phyloP scores from a whole-genome alignment of 75 land plant genomes.

The Pinus albicaulis region DNA sequence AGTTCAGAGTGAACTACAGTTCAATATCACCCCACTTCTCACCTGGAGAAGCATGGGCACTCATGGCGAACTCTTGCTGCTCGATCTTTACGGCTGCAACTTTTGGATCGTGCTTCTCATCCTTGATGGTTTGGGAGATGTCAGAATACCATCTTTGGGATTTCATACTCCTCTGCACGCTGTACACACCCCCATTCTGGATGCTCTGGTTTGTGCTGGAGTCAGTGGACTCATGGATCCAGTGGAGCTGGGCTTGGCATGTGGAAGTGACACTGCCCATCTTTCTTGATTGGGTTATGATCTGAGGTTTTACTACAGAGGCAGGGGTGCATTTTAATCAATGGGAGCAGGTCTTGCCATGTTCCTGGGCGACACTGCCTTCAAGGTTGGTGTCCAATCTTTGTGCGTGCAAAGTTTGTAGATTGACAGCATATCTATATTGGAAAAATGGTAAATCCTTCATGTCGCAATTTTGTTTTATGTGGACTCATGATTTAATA shows the following conservation, averaged over 20 bases:
- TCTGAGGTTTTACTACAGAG: constrained; percentile 87
- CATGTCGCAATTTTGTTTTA: too few species aligned
- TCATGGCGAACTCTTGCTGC: too few species aligned
- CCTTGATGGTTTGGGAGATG: constrained; percentile 97
- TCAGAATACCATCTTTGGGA: constrained; percentile 65
- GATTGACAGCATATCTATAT: too few species aligned
- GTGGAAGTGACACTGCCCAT: constrained; percentile 99
- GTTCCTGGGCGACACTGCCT: constrained; percentile 99
- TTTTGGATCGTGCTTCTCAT: too few species aligned
- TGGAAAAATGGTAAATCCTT: too few species aligned
- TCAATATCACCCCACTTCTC: too few species aligned
- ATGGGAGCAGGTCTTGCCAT: constrained; percentile 99
- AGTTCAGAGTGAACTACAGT: too few species aligned
- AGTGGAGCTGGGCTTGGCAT: constrained; percentile 94
- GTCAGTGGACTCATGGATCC: constrained; percentile 99
- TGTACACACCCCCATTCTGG: constrained; percentile 75
- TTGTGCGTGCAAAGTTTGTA: neutral
- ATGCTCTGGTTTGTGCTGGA: constrained; percentile 93
- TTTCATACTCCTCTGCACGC: constrained; percentile 77
- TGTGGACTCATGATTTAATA: too few species aligned
- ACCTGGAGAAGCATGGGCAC: too few species aligned
- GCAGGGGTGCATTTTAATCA: constrained; percentile 98
- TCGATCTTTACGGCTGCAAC: too few species aligned
- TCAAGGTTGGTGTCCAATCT: constrained; percentile 59
- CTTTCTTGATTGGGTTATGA: constrained; percentile 93